Conservation (phyloP, 2,329 filamentous ascomycete genomes). For the Nigrospora oryzae region DNA sequence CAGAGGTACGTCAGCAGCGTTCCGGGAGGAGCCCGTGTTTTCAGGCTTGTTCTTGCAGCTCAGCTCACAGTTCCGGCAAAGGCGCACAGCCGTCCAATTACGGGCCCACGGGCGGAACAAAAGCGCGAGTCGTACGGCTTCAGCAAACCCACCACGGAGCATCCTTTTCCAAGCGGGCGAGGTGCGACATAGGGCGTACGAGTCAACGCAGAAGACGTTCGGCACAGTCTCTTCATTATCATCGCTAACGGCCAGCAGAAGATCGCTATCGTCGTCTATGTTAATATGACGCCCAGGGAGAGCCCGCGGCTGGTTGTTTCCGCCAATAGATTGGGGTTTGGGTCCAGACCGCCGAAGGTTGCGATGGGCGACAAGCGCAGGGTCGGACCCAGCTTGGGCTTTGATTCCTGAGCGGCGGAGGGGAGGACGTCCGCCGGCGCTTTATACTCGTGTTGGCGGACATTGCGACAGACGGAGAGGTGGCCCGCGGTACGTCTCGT, state of each 20-base stretch:
- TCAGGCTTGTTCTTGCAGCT: not conserved
- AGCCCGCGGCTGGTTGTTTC: not conserved
- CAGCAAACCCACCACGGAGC: constrained; percentile 14
- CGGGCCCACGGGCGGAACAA: constrained; percentile 13
- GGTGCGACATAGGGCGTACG: constrained; percentile 11
- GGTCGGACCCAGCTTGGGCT: not conserved
- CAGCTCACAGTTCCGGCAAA: not conserved
- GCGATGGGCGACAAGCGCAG: not conserved
- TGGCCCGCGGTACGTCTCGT: too few relatives aligned
- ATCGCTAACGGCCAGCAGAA: constrained; percentile 3
- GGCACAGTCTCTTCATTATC: constrained; percentile 4
- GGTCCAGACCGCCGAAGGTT: too few relatives aligned
- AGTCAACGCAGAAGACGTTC: constrained; percentile 12
- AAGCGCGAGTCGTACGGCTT: constrained; percentile 8
- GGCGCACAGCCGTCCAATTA: constrained; percentile 1
- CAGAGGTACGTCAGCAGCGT: constrained; percentile 2
- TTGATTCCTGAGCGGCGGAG: too few relatives aligned
- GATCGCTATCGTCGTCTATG: constrained; percentile 3
- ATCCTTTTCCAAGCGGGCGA: constrained; percentile 14
- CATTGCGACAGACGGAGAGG: too few relatives aligned
- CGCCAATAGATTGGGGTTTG: too few relatives aligned
- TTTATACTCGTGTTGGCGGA: too few relatives aligned
- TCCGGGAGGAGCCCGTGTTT: not conserved
- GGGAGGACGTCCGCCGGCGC: too few relatives aligned
- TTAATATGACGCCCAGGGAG: not conserved